Base-by-base conservation (phyloP, 2,329 filamentous ascomycete species). In the Curvularia eragrostidis region DNA sequence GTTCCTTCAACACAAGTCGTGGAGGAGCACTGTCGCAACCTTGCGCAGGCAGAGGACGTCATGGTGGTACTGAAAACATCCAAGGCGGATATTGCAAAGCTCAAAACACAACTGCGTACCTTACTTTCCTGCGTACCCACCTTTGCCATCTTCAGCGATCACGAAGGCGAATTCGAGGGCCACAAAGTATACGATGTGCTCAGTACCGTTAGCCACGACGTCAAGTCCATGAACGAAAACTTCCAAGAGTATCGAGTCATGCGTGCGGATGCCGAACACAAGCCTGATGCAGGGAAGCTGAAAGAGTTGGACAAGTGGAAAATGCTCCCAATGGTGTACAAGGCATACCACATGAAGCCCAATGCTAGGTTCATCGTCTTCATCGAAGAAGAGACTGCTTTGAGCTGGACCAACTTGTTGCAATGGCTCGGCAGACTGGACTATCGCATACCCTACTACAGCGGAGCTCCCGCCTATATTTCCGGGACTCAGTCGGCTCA, bases 131-230 rank as follows among this genome's bases (percentile, higher is more conserved):
- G 85, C 74, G 79, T 84, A 41, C 81, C 83, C 30, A 75, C 85
- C 69, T 83, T 81, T 51, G 79, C 82, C 49, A 82, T 88, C 65
- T 86, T 85, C 73, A 87, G 85, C 59, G 85, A 87, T 70, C 83
- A 83, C 52, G 79, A 81, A 24, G 72, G 69, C 81, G 84, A 68
- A 71, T 79, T 87, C 47, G 75, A 79, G 10, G 83, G 84, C 28
- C 76, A 82, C 42, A 75, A 76, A 15, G 72, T 85, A 30, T 72
- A 84, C 67, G 82, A 86, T 69, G 82, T 80, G 21, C 76, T 86
- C 7, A 75, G 76, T 18, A 74, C 77, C 18, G 77, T 85, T 52
- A 59, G 63, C 47, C 51, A 60, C 21, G 61, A 63, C 1, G 53
- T 75, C 72, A 70, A 70, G 67, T 59, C 70, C 5, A 72, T 69